Evolutionary conservation across 306 rosid species (phyloP), one percentile per base, ranked within the genome.

Genomic region (Acacia acuminata): DNA sequence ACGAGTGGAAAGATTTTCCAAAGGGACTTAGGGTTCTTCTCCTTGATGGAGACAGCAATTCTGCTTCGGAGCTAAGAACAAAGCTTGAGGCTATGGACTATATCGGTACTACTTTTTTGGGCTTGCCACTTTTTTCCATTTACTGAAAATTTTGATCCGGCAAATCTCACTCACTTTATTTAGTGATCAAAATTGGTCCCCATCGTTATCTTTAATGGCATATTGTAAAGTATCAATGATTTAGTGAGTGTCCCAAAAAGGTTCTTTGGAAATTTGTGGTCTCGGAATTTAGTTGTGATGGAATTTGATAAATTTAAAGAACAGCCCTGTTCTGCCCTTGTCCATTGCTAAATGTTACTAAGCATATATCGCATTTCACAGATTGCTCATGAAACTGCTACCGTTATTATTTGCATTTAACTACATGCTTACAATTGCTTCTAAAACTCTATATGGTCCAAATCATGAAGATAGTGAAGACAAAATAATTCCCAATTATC

Each of bases 11-110:
- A 75, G 98, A 96, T 88, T 96, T 96, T 77, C 99, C 99, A 0
- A 94, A 94, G 84, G 98, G 97, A 24, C 99, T 96, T 79, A 85
- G 91, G 85, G 94, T 96, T 84, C 98, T 96, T 79, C 92, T 96
- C 76, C 94, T 96, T 82, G 93, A 94, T 77, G 88, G 89, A 88
- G 98, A 96, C 86, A 61, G 0, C 73, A 77, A 27, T 88, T 94
- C 93, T 78, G 90, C 94, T 30, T 56, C 92, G 0, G 94, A 92
- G 82, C 86, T 94, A 87, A 90, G 86, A 86, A 78, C 93, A 79
- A 90, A 88, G 88, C 99, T 96, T 32, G 94, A 91, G 84, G 93
- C 90, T 75, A 94, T 96, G 97, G 97, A 94, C 88, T 96, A 92
- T 80, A 71, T 85, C 80, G 99, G 99, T 96, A 73, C 65, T 70